Evolutionary conservation across 345 rosid species (phyloP), one percentile per base, ranked within the genome.

Genomic region (Salix exigua): DNA sequence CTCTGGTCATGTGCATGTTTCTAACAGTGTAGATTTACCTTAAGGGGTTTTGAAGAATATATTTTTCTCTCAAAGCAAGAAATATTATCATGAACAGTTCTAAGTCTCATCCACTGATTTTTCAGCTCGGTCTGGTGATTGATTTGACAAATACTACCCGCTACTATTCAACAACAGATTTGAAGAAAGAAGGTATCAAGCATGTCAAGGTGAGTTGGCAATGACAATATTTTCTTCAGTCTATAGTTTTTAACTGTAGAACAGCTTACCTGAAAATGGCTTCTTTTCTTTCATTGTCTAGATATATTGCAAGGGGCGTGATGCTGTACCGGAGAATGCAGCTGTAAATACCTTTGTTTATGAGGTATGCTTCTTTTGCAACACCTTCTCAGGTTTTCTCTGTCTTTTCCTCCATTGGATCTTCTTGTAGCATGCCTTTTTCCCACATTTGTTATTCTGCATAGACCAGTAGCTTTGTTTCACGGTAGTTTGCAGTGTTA

Each of bases 111-210:
- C 73, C 18, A 23, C 71, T 63, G 58, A 68, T 70, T 72, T 79
- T 78, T 44, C 92, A 96, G 99, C 92, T 96, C 82, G 99, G 97
- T 78, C 85, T 96, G 76, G 99, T 96, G 82, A 94, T 96, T 75
- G 99, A 96, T 90, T 87, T 96, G 87, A 96, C 99, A 65, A 96
- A 96, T 88, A 94, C 99, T 61, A 80, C 85, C 38, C 97, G 97
- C 60, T 94, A 96, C 88, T 96, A 96, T 85, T 80, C 85, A 76
- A 79, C 91, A 18, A 5, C 73, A 30, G 98, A 94, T 81, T 83
- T 96, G 87, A 90, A 91, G 89, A 92, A 81, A 77, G 94, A 90
- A 8, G 97, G 94, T 73, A 96, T 96, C 70, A 96, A 96, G 83
- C 87, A 96, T 83, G 92, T 96, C 73, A 96, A 94, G 97, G 99